A percentile compares a stretch with the other conserved stretches of the same genome.
Conservation (phyloP, 1,139 yeast species). For the Blastobotrys indianensis region DNA sequence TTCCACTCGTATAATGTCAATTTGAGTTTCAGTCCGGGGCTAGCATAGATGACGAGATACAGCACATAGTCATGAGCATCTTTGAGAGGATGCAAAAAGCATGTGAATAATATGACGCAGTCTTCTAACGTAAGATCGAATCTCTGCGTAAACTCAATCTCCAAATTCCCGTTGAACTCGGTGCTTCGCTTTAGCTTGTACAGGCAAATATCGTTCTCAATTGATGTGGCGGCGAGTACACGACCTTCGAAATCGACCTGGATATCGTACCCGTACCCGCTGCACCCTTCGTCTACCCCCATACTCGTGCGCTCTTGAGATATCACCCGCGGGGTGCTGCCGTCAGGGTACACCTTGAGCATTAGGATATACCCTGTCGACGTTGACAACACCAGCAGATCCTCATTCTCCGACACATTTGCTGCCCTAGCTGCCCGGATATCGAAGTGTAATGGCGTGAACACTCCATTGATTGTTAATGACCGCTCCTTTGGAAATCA, state of each 20-base stretch:
- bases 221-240: slow-evolving; percentile 9
- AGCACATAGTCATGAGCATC: slow-evolving; percentile 11
- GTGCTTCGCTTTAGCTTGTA: too few relatives aligned
- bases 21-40: slow-evolving; percentile 7
- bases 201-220: not conserved
- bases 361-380: slow-evolving; percentile 15
- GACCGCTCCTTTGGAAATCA: slow-evolving; percentile 11
- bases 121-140: slow-evolving; percentile 4
- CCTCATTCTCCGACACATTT: slow-evolving; percentile 13
- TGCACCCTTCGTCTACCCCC: slow-evolving; percentile 2
- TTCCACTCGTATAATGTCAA: slow-evolving; percentile 17
- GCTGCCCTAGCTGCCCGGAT: slow-evolving; percentile 10
- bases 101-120: slow-evolving; percentile 10
- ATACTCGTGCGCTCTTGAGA: not conserved
- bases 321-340: slow-evolving; percentile 9
- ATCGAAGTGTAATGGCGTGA: slow-evolving; percentile 8
- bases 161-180: too few relatives aligned
- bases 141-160: not conserved
- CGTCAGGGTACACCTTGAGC: slow-evolving; percentile 13
- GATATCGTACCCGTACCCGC: slow-evolving; percentile 10
- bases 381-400: slow-evolving; percentile 14
- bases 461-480: slow-evolving; percentile 5
- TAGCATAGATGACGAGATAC: slow-evolving; percentile 12
- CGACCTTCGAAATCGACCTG: slow-evolving; percentile 12
- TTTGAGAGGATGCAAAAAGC: slow-evolving; percentile 16